A percentile compares a stretch with the other conserved stretches of the same genome.
These are phyloP conservation scores for Eucalyptus regnans DNA, from an alignment of 345 rosid genomes.

Conservation along the genomic window DNA sequence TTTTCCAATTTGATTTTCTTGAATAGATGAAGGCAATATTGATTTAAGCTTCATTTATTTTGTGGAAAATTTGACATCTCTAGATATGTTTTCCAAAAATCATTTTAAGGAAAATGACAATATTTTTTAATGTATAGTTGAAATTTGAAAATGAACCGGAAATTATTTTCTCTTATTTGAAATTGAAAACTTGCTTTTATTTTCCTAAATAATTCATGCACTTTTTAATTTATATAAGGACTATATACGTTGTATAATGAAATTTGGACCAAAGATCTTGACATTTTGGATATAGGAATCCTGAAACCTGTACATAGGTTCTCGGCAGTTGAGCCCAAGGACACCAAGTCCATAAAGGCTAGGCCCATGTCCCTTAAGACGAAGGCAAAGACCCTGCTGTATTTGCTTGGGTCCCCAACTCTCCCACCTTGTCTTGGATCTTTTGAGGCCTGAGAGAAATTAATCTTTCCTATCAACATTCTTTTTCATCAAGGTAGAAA, in stretches of 20 bases:
- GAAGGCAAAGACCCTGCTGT: fast-evolving
- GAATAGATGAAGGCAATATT: fast-evolving
- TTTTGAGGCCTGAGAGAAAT: background rate
- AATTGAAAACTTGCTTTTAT: background rate
- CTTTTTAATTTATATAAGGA: background rate
- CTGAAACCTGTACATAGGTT: fast-evolving
- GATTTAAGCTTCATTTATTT: fast-evolving
- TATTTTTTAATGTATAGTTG: no score
- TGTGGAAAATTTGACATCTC: fast-evolving
- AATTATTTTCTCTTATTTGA: no score
- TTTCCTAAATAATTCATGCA: background rate
- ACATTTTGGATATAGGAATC: background rate
- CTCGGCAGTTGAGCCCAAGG: fast-evolving
- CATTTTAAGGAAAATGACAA: no score
- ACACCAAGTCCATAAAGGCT: background rate
- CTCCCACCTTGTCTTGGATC: no score
- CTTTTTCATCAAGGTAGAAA: background rate
- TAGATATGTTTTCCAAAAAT: no score
- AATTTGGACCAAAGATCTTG: background rate
- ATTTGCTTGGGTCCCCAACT: background rate
- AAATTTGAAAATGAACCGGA: fast-evolving
- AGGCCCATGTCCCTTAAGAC: background rate
- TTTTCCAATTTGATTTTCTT: no score
- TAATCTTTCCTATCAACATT: background rate
- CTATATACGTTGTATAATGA: fast-evolving